A percentile compares a stretch with the other conserved stretches of the same genome.
Conservation (phyloP, 2,329 filamentous ascomycete genomes). For the Cercospora nicotianae region DNA sequence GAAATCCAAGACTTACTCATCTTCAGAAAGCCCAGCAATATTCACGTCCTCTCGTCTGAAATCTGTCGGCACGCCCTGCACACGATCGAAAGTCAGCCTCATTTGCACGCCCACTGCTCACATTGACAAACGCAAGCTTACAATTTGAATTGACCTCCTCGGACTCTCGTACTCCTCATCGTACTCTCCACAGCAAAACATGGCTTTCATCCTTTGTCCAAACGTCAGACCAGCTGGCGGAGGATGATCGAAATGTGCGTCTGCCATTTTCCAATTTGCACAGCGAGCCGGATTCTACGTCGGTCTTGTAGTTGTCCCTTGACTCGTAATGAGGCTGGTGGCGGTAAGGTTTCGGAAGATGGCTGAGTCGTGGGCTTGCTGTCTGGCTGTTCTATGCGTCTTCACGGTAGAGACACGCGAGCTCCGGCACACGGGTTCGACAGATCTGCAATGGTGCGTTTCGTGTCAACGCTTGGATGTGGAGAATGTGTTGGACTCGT, state of each 20-base stretch:
- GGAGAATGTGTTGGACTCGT: not conserved
- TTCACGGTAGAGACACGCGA: constrained; percentile 17
- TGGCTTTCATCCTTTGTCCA: constrained; percentile 24
- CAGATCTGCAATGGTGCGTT: constrained; percentile 8
- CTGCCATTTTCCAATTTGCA: constrained; percentile 7
- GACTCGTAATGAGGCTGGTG: constrained; percentile 7
- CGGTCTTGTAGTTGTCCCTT: constrained; percentile 2
- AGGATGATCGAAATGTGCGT: not conserved
- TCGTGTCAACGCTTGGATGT: not conserved
- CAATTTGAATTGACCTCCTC: constrained; percentile 28
- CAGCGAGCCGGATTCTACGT: not conserved
- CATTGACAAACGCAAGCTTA: constrained; percentile 13
- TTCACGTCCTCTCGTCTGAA: constrained; percentile 39
- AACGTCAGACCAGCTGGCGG: constrained; percentile 16
- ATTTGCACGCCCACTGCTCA: not conserved
- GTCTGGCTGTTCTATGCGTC: not conserved
- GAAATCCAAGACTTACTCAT: constrained; percentile 29
- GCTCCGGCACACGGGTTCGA: constrained; percentile 13
- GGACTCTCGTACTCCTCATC: constrained; percentile 30
- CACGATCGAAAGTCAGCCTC: not conserved
- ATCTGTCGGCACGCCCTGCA: constrained; percentile 37
- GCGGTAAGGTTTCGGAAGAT: constrained; percentile 12
- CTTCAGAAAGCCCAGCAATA: constrained; percentile 34
- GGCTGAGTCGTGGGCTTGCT: constrained; percentile 18
- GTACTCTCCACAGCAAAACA: constrained; percentile 29